Percentiles rank a stretch among this genome's conserved stretches.
Evolutionary conservation across 2,329 filamentous ascomycete genomes (phyloP).

Genomic region (Fusarium begoniae): DNA sequence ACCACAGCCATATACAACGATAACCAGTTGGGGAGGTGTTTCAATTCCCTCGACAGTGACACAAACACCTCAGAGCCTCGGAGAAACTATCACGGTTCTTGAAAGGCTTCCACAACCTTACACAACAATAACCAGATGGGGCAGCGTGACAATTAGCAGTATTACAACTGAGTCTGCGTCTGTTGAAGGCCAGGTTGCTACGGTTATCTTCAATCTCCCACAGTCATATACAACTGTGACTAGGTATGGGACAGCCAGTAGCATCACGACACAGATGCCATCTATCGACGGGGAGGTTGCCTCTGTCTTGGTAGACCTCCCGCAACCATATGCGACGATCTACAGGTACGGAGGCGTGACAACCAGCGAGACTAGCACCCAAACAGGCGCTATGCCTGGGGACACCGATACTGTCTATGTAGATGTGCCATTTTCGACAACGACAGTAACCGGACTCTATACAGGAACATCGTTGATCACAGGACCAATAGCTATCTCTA

Average conservation of each 20-base stretch:
- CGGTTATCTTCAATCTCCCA: too few relatives aligned
- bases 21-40: neutral
- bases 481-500: rapidly evolving
- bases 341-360: neutral
- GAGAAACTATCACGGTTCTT: too few relatives aligned
- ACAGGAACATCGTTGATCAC: neutral
- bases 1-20: neutral
- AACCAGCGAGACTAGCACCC: neutral
- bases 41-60: too few relatives aligned
- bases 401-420: neutral
- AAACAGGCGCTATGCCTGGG: neutral
- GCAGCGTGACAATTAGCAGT: too few relatives aligned
- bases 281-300: neutral
- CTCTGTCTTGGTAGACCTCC: neutral
- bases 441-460: neutral
- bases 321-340: neutral
- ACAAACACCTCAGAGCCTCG: too few relatives aligned
- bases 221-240: too few relatives aligned
- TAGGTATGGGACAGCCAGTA: too few relatives aligned
- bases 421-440: neutral
- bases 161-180: too few relatives aligned
- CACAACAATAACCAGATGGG: neutral
- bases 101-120: too few relatives aligned
- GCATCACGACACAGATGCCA: too few relatives aligned
- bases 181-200: too few relatives aligned